Evolutionary conservation across 2,329 filamentous ascomycete genomes (phyloP).

Genomic region (Calonectria hawksworthii): DNA sequence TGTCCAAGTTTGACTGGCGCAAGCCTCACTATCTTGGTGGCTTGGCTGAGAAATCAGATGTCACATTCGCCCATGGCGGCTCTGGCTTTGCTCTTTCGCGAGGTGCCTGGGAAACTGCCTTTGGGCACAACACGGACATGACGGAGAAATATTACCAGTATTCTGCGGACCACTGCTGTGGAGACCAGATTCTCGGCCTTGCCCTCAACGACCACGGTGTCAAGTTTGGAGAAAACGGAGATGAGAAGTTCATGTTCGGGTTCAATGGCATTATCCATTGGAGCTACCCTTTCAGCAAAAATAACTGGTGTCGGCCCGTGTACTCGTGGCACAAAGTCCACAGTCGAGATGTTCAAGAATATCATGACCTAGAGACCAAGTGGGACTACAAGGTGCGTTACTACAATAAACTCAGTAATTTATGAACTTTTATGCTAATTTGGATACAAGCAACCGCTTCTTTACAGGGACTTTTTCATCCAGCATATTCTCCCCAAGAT

Average conservation of each 20-base stretch:
- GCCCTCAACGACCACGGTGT: constrained; percentile 39
- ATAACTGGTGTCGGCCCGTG: constrained; percentile 43
- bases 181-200: constrained; percentile 42
- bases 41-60: constrained; percentile 41
- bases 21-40: constrained; percentile 43
- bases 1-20: constrained; percentile 37
- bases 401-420: too few relatives aligned
- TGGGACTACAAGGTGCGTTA: constrained; percentile 40
- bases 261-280: constrained; percentile 45
- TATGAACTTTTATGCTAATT: not conserved
- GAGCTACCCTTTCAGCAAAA: constrained; percentile 37
- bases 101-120: constrained; percentile 42
- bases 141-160: constrained; percentile 41
- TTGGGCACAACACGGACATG: constrained; percentile 34
- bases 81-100: constrained; percentile 42
- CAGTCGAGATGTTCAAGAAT: constrained; percentile 40
- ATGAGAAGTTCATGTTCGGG: constrained; percentile 42
- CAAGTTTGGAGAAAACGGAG: constrained; percentile 43
- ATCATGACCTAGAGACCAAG: constrained; percentile 38
- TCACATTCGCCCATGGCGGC: constrained; percentile 43
- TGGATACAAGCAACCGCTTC: constrained; percentile 32
- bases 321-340: constrained; percentile 45
- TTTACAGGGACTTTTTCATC: constrained; percentile 42
- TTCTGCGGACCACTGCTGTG: constrained; percentile 42
- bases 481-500: constrained; percentile 37